Conservation (phyloP, 805 yeast species). For the Grigorovia humatica region DNA sequence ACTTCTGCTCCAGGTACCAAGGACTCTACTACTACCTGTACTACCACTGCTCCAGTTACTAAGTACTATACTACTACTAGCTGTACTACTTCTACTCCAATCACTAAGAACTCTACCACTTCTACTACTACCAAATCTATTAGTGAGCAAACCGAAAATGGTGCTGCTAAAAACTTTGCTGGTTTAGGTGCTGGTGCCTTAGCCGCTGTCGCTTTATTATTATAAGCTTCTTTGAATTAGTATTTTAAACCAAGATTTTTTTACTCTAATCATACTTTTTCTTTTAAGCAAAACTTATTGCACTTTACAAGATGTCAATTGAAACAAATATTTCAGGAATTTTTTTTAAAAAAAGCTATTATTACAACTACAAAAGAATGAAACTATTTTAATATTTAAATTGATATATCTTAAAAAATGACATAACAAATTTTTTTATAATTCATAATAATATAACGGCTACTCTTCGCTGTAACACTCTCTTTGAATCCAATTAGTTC, state of each 20-base stretch:
- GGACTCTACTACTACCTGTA: no score
- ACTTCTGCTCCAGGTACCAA: no score
- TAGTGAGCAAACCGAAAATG: conserved; percentile 12
- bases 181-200: conserved; percentile 16
- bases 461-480: neutral
- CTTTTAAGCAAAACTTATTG: neutral
- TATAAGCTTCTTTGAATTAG: neutral
- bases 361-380: neutral
- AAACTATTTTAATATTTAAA: neutral
- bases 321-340: no score
- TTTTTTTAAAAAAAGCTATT: neutral
- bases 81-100: neutral
- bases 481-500: neutral
- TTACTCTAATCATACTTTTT: no score
- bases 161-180: conserved; percentile 13
- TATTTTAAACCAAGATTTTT: no score
- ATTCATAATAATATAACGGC: neutral
- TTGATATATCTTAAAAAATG: neutral
- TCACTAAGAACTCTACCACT: neutral
- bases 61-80: no score
- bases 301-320: neutral
- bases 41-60: no score
- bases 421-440: no score
- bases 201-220: conserved; percentile 2
- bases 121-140: neutral